Base-by-base conservation (phyloP, 2,329 filamentous ascomycete genomes). In the Tolypocladium tropicale region DNA sequence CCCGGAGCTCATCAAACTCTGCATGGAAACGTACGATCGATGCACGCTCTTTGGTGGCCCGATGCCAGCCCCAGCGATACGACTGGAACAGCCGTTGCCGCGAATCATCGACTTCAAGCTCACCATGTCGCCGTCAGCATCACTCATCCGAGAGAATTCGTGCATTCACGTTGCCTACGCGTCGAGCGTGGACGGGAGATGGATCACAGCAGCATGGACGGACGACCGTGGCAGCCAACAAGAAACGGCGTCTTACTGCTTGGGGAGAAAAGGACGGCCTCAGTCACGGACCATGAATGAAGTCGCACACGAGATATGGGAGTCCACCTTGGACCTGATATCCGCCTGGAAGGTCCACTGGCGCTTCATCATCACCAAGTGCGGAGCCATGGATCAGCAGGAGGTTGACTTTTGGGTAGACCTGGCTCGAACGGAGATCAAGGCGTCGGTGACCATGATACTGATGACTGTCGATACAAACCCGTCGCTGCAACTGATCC, bases 151-250 rank as follows among this genome's bases (percentile, higher is more conserved):
- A 55, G 89, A 94, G 66, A 90, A 91, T 61, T 88, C 84, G 0
- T 87, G 87, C 64, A 82, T 95, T 33, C 90, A 95, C 67, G 75
- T 95, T 49, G 88, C 86, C 1, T 95, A 95, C 64, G 82, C 87
- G 2, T 79, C 85, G 55, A 92, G 88, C 64, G 76, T 85, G 12
- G 88, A 93, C 67, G 83, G 86, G 23, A 77, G 85, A 10, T 95
- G 90, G 90, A 74, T 94, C 39, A 86, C 85, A 14, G 87, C 84
- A 6, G 86, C 87, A 0, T 95, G 90, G 90, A 89, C 86, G 1
- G 89, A 95, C 65, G 89, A 84, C 61, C 81, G 81, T 30, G 90
- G 90, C 2, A 83, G 81, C 57, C 83, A 88, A 58, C 88, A 92
- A 67, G 83, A 85, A 61, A 88, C 81, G 18, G 81, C 84, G 0